Evolutionary conservation across 2,329 filamentous ascomycete genomes (phyloP).

Genomic region (Phyllosticta ampelicida): DNA sequence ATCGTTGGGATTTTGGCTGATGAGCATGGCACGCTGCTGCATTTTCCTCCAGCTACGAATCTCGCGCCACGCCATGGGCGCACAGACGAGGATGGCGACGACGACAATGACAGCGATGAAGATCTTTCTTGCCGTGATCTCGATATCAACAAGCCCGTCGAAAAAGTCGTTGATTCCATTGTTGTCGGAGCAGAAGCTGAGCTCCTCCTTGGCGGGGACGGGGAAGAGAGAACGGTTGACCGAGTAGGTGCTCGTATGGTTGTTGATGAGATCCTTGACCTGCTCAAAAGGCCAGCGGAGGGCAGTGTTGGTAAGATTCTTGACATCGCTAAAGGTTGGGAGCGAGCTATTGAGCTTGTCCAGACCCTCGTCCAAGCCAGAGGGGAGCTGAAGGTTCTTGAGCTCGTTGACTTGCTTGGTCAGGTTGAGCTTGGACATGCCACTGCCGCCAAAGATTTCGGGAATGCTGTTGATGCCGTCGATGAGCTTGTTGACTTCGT

Average conservation of each 20-base stretch:
- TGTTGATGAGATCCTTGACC: constrained; percentile 62
- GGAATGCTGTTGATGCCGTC: constrained; percentile 30
- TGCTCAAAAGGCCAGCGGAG: constrained; percentile 73
- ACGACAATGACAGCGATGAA: constrained; percentile 67
- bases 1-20: constrained; percentile 58
- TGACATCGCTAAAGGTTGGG: constrained; percentile 71
- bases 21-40: constrained; percentile 56
- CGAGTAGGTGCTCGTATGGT: constrained; percentile 58
- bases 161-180: constrained; percentile 79
- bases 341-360: constrained; percentile 65
- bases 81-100: constrained; percentile 59
- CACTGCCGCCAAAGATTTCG: constrained; percentile 29
- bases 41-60: constrained; percentile 65
- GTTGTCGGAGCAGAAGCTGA: constrained; percentile 84
- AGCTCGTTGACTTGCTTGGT: constrained; percentile 54
- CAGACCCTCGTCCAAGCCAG: constrained; percentile 57
- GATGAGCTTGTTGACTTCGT: constrained; percentile 34
- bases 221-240: constrained; percentile 74
- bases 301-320: constrained; percentile 66
- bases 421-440: constrained; percentile 52
- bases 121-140: constrained; percentile 57
- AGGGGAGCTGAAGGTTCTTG: constrained; percentile 57
- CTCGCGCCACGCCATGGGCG: constrained; percentile 73
- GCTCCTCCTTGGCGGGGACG: constrained; percentile 66
- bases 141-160: constrained; percentile 53